Conservation (phyloP, 352 stramenopile genomes). For the Phytophthora multivora region DNA sequence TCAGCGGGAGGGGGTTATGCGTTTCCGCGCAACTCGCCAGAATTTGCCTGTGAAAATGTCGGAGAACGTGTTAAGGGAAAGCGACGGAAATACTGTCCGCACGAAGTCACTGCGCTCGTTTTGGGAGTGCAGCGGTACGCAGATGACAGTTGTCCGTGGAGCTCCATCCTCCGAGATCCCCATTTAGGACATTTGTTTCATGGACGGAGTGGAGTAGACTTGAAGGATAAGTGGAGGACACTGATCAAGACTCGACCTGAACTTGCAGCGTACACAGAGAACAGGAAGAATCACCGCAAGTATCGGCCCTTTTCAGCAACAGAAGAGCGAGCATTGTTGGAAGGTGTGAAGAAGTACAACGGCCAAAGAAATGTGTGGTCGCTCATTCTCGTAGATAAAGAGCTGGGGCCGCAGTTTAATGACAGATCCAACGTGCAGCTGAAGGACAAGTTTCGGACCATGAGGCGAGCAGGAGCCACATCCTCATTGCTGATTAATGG, state of each 20-base stretch:
- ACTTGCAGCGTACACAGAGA: slow-evolving; percentile 79
- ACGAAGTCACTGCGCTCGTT: slow-evolving; percentile 84
- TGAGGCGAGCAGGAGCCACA: slow-evolving; percentile 62
- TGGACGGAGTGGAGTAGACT: slow-evolving; percentile 73
- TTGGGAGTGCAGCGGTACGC: slow-evolving; percentile 84
- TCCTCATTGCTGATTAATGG: slow-evolving; percentile 42
- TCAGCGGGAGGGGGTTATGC: slow-evolving; percentile 47
- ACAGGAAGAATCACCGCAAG: slow-evolving; percentile 88
- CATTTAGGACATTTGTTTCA: slow-evolving; percentile 80
- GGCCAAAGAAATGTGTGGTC: slow-evolving; percentile 86
- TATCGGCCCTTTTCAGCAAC: slow-evolving; percentile 77
- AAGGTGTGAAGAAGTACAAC: slow-evolving; percentile 87
- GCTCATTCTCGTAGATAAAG: slow-evolving; percentile 82
- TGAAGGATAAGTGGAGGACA: slow-evolving; percentile 87
- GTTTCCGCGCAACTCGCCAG: slow-evolving; percentile 71
- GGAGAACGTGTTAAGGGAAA: slow-evolving; percentile 86
- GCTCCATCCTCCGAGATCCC: slow-evolving; percentile 75
- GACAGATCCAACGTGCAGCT: slow-evolving; percentile 84
- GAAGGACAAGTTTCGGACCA: slow-evolving; percentile 86
- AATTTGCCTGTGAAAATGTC: slow-evolving; percentile 85
- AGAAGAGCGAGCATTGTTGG: slow-evolving; percentile 87
- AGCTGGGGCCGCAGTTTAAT: slow-evolving; percentile 79
- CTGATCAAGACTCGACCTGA: slow-evolving; percentile 83
- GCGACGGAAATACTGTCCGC: slow-evolving; percentile 81
- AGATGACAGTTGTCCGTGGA: slow-evolving; percentile 86